Evolutionary conservation across 176 grass and related monocot genomes (phyloP), one percentile per base, ranked within the genome.

Genomic region (Lolium perenne): DNA sequence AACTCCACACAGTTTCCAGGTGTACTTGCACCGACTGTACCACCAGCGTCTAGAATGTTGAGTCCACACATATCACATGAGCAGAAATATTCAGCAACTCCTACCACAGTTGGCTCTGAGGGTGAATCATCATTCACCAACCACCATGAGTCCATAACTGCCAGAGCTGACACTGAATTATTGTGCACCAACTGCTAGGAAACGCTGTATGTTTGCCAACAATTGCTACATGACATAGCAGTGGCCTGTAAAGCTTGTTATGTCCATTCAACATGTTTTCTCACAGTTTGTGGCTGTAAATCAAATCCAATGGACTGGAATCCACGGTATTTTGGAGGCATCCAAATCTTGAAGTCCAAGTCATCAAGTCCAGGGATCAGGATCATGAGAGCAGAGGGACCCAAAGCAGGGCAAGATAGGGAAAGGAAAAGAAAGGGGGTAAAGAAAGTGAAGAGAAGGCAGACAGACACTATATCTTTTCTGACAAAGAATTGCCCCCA

Each of bases 401-500:
- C 74, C 49, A 76, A 55, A 76, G 74, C 74, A 76, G 74, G 16
- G 49, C 74, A 56, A 38, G 49, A 10, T 49, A 76, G 74, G 50
- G 74, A 80, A 84, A 14, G 50, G 6, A 80, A 46, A 64, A 50
- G 73, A 75, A 47, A 45, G 60, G 71, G 56, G 73, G 46, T 50
- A 29, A 74, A 74, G 45, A 74, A 55, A 87, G 75, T 56, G 35
- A 83, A 38, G 83, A 61, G 71, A 66, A 84, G 63, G 40, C 54
- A 58, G 53, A 29, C 74, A 51, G 26, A 23, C 69, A 80, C 75
- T n/a, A 41, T 83, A 49, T 83, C 75, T 87, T 93, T 87, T 83
- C 47, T 93, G 85, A 86, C 90, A 91, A 76, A 48, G 83, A 83
- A 67, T 11, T 80, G 47, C 73, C 82, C 81, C 88, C 78, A 88